Base-by-base conservation (phyloP, 2,329 filamentous ascomycete species). In the Talaromyces sp. region DNA sequence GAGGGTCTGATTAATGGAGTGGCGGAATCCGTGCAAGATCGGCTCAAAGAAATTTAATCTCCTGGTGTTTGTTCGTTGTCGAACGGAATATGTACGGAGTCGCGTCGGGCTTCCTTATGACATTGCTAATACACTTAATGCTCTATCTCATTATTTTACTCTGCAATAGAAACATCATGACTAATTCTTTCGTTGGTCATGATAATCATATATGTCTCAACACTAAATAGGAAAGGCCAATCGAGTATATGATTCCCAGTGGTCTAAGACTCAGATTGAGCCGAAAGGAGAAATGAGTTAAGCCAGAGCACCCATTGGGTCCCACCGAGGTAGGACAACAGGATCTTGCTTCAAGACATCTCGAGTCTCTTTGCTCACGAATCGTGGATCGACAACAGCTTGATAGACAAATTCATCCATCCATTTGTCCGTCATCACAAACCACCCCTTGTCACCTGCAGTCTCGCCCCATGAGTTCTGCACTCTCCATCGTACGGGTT, bases 351-450 rank as follows among this genome's bases (percentile, higher is more conserved):
- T 81, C 54, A 93, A 73, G 22, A 94, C 83, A 65, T 91, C 87
- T 60, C 79, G 79, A 10, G 94, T 79, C 65, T 88, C 84, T 66
- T 83, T 81, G 56, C 77, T 78, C 55, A 88, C 78, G 67, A 88
- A 86, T 13, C 79, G 80, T 0, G 87, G 86, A 69, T 95, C 89
- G 5, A 96, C 84, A 13, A 95, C 91, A 7, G 88, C 89, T 78
- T 96, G 91, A 69, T 92, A 95, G 43, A 88, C 85, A 75, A 91
- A 95, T 74, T 89, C 80, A 61, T 89, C 84, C 83, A 89, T 86
- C 87, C 87, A 89, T 19, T 78, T 77, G 73, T 96, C 91, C 60
- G 81, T 88, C 90, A 95, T 96, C 61, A 96, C 88, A 69, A 94
- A 94, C 82, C 89, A 96, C 0, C 91, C 91, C 64, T 91, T 84